phyloP scores from a whole-genome alignment of 345 rosid genomes.

The Citrus trifoliata region DNA sequence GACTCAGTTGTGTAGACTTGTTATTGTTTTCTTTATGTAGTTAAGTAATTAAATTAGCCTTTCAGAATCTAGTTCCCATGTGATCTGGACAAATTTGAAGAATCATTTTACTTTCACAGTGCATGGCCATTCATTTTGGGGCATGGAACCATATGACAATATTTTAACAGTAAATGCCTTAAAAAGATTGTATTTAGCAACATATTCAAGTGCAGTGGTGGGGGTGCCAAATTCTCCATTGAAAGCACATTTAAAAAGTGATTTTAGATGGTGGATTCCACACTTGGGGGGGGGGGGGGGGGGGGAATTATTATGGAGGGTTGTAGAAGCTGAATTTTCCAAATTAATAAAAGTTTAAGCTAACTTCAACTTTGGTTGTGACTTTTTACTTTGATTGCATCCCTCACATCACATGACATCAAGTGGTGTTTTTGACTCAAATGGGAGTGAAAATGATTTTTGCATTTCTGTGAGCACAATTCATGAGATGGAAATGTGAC shows the following conservation, averaged over 20 bases:
- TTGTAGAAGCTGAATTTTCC: neutral
- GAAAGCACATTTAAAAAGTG: neutral
- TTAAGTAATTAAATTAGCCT: neutral
- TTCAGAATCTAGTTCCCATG: neutral
- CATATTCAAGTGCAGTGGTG: neutral
- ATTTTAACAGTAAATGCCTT: neutral
- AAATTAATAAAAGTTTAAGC: too few relatives aligned
- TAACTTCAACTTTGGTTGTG: neutral
- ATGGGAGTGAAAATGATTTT: neutral
- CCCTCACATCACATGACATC: neutral
- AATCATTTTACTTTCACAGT: conserved; percentile 3
- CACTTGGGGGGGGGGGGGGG: neutral
- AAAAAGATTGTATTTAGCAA: neutral
- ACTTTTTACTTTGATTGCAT: neutral
- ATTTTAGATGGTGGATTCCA: neutral
- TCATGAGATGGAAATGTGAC: neutral
- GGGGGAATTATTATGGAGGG: too few relatives aligned
- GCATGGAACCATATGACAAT: neutral
- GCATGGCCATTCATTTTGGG: neutral
- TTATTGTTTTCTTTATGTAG: neutral
- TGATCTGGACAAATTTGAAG: neutral
- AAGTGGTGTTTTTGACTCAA: neutral
- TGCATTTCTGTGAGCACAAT: neutral
- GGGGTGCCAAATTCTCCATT: neutral
- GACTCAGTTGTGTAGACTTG: neutral